These are phyloP conservation scores for Pseudodiploospora longispora DNA, from an alignment of 2,329 filamentous ascomycete species.

Conservation along the genomic window DNA sequence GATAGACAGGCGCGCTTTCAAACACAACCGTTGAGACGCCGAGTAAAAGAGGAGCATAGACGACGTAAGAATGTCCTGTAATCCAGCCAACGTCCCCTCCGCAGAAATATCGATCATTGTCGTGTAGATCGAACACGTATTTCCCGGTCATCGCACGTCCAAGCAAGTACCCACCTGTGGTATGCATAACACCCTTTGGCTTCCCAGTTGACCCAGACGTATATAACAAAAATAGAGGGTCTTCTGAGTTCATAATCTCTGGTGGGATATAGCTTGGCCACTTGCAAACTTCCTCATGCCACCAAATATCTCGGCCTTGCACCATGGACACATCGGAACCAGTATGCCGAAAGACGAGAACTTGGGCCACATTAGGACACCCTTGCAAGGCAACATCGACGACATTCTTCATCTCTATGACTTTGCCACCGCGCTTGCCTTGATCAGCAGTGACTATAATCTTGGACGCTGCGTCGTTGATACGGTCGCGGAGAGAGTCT, in stretches of 20 bases:
- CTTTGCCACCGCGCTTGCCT: constrained; percentile 93
- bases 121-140: constrained; percentile 97
- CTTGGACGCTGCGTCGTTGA: constrained; percentile 80
- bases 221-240: constrained; percentile 94
- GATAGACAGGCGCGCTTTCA: constrained; percentile 94
- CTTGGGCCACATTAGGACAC: constrained; percentile 81
- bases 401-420: constrained; percentile 97
- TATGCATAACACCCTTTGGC: constrained; percentile 98
- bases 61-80: constrained; percentile 95
- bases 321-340: constrained; percentile 92
- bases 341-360: constrained; percentile 89
- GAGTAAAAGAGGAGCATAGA: constrained; percentile 88
- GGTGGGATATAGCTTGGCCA: constrained; percentile 89
- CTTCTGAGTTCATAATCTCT: constrained; percentile 83
- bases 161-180: constrained; percentile 85
- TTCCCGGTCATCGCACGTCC: constrained; percentile 92
- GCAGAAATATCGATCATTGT: constrained; percentile 90
- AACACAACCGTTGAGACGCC: constrained; percentile 95
- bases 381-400: constrained; percentile 95
- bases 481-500: constrained; percentile 89
- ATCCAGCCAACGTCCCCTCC: constrained; percentile 99
- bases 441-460: constrained; percentile 96
- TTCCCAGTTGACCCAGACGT: constrained; percentile 97
- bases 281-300: constrained; percentile 97
- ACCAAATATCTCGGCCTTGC: constrained; percentile 83